Evolutionary conservation across 163 green algal species (phyloP).

Genomic region (Prototheca wickerhamii): DNA sequence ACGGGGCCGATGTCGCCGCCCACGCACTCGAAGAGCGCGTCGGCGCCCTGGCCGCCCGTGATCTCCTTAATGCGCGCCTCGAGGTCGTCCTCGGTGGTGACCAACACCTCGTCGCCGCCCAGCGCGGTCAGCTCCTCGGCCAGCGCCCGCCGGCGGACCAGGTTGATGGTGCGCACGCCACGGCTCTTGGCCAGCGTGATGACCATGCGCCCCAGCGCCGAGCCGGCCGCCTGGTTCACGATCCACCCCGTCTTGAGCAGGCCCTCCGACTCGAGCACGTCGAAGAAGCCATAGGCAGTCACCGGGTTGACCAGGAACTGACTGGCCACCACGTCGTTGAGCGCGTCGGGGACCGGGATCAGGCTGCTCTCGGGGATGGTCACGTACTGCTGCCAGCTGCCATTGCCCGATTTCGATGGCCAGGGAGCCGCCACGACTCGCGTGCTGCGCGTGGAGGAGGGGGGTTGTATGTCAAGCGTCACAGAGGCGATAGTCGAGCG

Average conservation of each 20-base stretch:
- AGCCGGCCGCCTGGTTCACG: slow-evolving; percentile 40
- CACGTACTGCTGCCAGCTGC: slow-evolving; percentile 52
- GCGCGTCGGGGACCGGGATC: slow-evolving; percentile 32
- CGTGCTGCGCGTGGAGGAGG: slow-evolving; percentile 1
- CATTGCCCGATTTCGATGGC: slow-evolving; percentile 14
- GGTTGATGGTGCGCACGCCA: slow-evolving; percentile 42
- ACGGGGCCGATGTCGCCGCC: slow-evolving; percentile 25
- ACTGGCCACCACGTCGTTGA: slow-evolving; percentile 43
- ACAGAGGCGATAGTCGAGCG: too few relatives aligned
- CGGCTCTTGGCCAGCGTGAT: slow-evolving; percentile 28
- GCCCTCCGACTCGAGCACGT: slow-evolving; percentile 24
- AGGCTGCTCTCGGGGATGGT: slow-evolving; percentile 15
- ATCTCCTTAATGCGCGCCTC: slow-evolving; percentile 23
- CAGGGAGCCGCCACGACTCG: slow-evolving; percentile 24
- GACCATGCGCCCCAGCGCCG: slow-evolving; percentile 36
- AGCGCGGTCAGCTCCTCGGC: slow-evolving; percentile 32
- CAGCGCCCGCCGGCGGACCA: slow-evolving; percentile 32
- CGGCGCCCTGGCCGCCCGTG: slow-evolving; percentile 29
- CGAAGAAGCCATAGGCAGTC: slow-evolving; percentile 29
- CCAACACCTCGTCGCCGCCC: slow-evolving; percentile 28
- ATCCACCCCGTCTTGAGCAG: slow-evolving; percentile 44
- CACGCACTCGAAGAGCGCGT: slow-evolving; percentile 27
- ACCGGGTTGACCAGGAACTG: slow-evolving; percentile 43
- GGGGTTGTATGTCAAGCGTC: too few relatives aligned
- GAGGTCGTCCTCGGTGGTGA: slow-evolving; percentile 24